Evolutionary conservation across 129 eudicot genomes (phyloP).

Genomic region (Escallonia rubra): DNA sequence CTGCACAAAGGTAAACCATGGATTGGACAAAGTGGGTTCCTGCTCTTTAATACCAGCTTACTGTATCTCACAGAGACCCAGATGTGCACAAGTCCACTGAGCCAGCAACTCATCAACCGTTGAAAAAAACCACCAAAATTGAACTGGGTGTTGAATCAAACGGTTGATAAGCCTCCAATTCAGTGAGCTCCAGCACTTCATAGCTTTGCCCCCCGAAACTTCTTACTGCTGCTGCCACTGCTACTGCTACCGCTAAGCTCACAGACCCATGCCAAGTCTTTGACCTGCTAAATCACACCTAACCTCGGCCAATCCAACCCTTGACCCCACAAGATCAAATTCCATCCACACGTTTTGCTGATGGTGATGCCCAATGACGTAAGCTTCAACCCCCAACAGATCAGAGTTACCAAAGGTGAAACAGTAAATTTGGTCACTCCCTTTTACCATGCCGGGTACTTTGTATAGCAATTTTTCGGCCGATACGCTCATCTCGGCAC

Average conservation of each 20-base stretch:
- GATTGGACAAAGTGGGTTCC: background rate
- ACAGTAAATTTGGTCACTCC: conserved; percentile 60
- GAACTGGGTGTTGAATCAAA: background rate
- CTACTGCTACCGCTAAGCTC: background rate
- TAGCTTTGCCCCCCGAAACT: background rate
- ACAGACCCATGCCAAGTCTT: conserved; percentile 40
- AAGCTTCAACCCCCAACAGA: conserved; percentile 75
- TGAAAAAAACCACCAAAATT: background rate
- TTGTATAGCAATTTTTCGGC: conserved; percentile 49
- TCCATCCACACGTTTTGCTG: conserved; percentile 92
- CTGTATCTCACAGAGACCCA: no score
- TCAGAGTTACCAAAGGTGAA: conserved; percentile 90
- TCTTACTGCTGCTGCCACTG: no score
- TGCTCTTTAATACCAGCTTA: background rate
- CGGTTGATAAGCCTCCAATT: background rate
- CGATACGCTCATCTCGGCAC: conserved; percentile 67
- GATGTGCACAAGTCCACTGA: no score
- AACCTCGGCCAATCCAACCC: conserved; percentile 82
- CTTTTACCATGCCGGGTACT: conserved; percentile 49
- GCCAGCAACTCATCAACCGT: no score
- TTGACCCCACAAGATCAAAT: conserved; percentile 58
- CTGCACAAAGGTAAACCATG: background rate
- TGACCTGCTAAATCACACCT: conserved; percentile 68
- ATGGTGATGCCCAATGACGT: conserved; percentile 83
- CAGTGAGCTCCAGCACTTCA: background rate